phyloP scores from a whole-genome alignment of 495 filamentous ascomycete species.

The Lophiotrema nucula region DNA sequence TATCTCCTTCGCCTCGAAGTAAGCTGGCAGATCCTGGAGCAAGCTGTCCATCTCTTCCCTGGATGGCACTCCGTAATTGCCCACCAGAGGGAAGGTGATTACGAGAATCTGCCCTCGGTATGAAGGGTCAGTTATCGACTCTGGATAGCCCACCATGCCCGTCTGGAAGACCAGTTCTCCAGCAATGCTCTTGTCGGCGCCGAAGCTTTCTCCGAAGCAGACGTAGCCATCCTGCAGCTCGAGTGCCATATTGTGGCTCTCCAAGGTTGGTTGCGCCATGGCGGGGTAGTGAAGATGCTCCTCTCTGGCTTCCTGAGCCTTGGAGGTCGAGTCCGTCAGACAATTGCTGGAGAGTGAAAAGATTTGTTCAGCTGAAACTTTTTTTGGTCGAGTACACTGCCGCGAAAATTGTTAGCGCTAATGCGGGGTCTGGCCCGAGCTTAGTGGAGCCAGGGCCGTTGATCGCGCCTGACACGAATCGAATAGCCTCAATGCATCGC shows the following conservation, averaged over 20 bases:
- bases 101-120: slow-evolving; percentile 91
- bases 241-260: slow-evolving; percentile 57
- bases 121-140: slow-evolving; percentile 89
- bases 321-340: slow-evolving; percentile 9
- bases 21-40: slow-evolving; percentile 76
- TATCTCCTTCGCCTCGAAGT: slow-evolving; percentile 89
- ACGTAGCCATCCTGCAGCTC: slow-evolving; percentile 86
- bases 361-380: neutral
- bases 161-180: slow-evolving; percentile 99
- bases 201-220: slow-evolving; percentile 93
- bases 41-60: slow-evolving; percentile 77
- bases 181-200: slow-evolving; percentile 83
- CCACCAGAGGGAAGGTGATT: slow-evolving; percentile 84
- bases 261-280: slow-evolving; percentile 22
- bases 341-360: slow-evolving; percentile 3
- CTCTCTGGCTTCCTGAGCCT: slow-evolving; percentile 20
- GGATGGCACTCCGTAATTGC: slow-evolving; percentile 91
- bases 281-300: slow-evolving; percentile 4
- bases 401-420: slow-evolving; percentile 1
- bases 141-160: slow-evolving; percentile 98
- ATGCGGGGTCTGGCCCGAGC: slow-evolving; percentile 11
- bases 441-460: too few relatives aligned
- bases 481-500: too few relatives aligned
- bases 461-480: too few relatives aligned
- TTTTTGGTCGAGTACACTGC: neutral